Evolutionary conservation across 768 basidiomycete genomes (phyloP).

Genomic region (Russula compacta): DNA sequence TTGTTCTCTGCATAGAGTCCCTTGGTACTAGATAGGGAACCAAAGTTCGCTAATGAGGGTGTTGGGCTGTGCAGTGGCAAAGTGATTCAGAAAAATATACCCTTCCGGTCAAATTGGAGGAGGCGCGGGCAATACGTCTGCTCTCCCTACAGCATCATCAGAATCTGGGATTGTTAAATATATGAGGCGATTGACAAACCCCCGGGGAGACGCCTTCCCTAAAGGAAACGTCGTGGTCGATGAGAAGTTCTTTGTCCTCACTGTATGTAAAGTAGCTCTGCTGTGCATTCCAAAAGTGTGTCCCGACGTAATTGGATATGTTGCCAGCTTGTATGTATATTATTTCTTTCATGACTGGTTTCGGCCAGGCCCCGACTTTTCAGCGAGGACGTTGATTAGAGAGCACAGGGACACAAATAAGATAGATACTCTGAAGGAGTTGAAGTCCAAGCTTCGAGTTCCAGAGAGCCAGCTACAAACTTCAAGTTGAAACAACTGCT

Average conservation of each 20-base stretch:
- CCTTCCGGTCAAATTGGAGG: conserved; percentile 59
- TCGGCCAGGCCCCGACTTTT: background rate
- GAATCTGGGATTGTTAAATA: conserved; percentile 8
- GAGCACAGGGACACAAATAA: background rate
- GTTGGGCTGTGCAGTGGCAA: background rate
- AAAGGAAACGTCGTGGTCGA: conserved; percentile 55
- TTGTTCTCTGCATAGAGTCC: conserved; percentile 32
- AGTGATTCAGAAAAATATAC: conserved; percentile 28
- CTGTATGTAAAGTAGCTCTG: conserved; percentile 52
- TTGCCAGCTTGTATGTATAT: conserved; percentile 68
- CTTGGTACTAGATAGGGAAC: conserved; percentile 40
- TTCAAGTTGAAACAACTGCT: background rate
- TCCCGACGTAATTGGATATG: conserved; percentile 57
- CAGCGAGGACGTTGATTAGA: background rate
- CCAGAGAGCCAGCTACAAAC: background rate
- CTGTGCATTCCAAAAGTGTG: conserved; percentile 80
- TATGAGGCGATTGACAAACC: conserved; percentile 30
- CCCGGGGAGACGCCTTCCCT: conserved; percentile 44
- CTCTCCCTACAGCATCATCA: conserved; percentile 30
- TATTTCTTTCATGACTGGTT: conserved; percentile 57
- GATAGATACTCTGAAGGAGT: background rate
- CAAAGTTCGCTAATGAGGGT: conserved; percentile 49
- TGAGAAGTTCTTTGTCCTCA: conserved; percentile 28
- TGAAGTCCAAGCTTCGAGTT: background rate
- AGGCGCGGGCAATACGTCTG: conserved; percentile 51